Evolutionary conservation across 306 rosid genomes (phyloP).

Genomic region (Vigna reflexopilosa): DNA sequence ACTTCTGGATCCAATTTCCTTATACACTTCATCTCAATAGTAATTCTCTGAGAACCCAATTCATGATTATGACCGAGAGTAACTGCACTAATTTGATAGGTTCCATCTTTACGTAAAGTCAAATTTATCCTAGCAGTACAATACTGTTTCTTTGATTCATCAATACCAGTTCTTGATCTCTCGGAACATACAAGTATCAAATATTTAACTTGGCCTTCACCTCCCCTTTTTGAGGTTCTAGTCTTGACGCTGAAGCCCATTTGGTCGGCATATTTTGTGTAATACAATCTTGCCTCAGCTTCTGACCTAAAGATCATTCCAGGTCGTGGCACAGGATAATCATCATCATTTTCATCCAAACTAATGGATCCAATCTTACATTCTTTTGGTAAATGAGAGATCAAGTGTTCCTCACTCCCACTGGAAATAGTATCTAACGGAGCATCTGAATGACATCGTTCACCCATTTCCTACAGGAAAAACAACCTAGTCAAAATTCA

Average conservation of each 20-base stretch:
- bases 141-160: conserved; percentile 35
- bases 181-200: conserved; percentile 40
- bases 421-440: conserved; percentile 8
- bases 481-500: conserved; percentile 3
- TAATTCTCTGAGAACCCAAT: conserved; percentile 13
- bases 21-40: conserved; percentile 32
- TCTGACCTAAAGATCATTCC: conserved; percentile 50
- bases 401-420: conserved; percentile 27
- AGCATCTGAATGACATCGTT: conserved; percentile 8
- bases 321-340: conserved; percentile 33
- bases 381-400: conserved; percentile 10
- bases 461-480: conserved; percentile 43
- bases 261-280: conserved; percentile 42
- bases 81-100: conserved; percentile 26
- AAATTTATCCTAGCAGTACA: conserved; percentile 44
- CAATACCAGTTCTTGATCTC: not conserved
- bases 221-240: conserved; percentile 41
- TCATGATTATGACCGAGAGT: conserved; percentile 41
- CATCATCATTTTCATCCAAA: conserved; percentile 34
- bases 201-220: conserved; percentile 45
- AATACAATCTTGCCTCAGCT: conserved; percentile 41
- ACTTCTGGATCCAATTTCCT: not conserved
- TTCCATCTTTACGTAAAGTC: conserved; percentile 37
- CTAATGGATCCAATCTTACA: not conserved
- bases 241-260: conserved; percentile 39